Conservation (phyloP, 257 asterid species). For the Leonotis leonurus region DNA sequence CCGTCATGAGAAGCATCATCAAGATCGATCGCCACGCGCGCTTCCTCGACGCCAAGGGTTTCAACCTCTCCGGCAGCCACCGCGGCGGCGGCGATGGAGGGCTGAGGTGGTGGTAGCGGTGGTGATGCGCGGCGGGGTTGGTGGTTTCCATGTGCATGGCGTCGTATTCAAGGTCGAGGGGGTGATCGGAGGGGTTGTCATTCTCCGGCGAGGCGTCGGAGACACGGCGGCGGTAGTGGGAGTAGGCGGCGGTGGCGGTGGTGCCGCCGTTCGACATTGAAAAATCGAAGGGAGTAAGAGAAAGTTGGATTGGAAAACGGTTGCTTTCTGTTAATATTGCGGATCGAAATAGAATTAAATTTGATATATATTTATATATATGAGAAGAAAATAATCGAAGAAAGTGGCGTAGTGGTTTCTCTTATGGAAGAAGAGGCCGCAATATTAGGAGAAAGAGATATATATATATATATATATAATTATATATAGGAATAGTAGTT, state of each 20-base stretch:
- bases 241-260: not conserved
- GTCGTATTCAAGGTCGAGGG: constrained; percentile 29
- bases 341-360: too few species aligned
- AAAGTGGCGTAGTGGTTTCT: too few species aligned
- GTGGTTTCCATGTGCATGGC: not conserved
- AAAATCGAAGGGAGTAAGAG: not conserved
- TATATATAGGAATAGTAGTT: too few species aligned
- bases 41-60: constrained; percentile 35
- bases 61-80: constrained; percentile 18
- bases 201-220: constrained; percentile 8
- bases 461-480: too few species aligned
- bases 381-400: not conserved
- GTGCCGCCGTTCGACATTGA: constrained; percentile 25
- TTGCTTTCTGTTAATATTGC: too few species aligned
- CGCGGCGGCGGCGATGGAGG: constrained; percentile 29
- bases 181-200: constrained; percentile 12
- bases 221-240: constrained; percentile 33
- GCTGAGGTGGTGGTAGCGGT: constrained; percentile 25
- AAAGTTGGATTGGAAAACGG: constrained; percentile 7
- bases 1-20: constrained; percentile 32
- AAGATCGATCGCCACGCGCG: constrained; percentile 36
- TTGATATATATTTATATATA: not conserved
- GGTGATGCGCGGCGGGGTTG: too few species aligned
- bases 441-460: not conserved
- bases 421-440: constrained; percentile 15